These are phyloP conservation scores for Torulaspora quercuum DNA, from an alignment of 805 yeast species.

Conservation along the genomic window DNA sequence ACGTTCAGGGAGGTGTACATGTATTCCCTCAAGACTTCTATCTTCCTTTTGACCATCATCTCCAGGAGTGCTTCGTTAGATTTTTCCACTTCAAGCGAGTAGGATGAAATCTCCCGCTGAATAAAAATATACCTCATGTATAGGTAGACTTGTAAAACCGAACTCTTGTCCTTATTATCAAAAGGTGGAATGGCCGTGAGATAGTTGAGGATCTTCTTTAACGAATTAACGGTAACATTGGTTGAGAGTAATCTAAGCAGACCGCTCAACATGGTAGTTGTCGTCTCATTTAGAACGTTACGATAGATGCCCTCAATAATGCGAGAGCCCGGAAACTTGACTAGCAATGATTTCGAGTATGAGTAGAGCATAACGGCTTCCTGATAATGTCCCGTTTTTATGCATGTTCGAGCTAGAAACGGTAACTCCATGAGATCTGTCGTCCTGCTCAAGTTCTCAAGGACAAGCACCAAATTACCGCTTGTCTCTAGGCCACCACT, in stretches of 20 bases:
- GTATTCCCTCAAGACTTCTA: conserved; percentile 81
- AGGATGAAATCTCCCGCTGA: conserved; percentile 52
- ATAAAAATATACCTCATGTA: conserved; percentile 69
- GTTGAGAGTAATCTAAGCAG: conserved; percentile 67
- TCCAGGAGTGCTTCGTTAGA: conserved; percentile 26
- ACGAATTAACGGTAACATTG: conserved; percentile 71
- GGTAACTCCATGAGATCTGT: conserved; percentile 83
- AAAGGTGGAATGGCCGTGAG: conserved; percentile 64
- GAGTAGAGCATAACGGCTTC: conserved; percentile 84
- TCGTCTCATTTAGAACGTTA: conserved; percentile 31
- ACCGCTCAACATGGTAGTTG: conserved; percentile 62
- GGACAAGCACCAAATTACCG: conserved; percentile 39
- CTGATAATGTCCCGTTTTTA: conserved; percentile 78
- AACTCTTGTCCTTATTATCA: conserved; percentile 32
- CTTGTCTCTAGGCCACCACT: conserved; percentile 14
- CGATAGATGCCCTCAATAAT: conserved; percentile 32
- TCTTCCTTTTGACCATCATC: conserved; percentile 57
- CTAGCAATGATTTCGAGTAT: conserved; percentile 62
- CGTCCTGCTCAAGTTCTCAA: conserved; percentile 64
- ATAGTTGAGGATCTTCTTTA: conserved; percentile 74
- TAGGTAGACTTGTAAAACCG: conserved; percentile 53
- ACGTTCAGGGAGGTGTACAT: conserved; percentile 30
- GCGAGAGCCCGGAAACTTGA: conserved; percentile 54
- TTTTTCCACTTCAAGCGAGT: conserved; percentile 19
- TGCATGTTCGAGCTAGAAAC: conserved; percentile 76